These are phyloP conservation scores for Zoysia pacifica DNA, from an alignment of 176 grass and related monocot species.

Conservation along the genomic window DNA sequence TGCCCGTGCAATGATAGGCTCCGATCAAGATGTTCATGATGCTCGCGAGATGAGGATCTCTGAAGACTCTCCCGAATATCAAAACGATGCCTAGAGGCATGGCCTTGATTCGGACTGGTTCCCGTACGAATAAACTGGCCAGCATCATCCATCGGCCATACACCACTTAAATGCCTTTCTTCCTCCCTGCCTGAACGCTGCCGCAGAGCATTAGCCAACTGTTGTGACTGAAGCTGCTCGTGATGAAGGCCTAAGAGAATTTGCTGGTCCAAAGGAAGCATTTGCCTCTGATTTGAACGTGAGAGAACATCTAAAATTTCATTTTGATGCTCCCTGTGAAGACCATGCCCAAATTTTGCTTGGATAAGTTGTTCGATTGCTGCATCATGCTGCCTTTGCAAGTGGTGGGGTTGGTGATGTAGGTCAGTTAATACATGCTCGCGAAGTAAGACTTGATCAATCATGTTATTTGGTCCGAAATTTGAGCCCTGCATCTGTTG, in stretches of 20 bases:
- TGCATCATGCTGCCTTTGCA: constrained; percentile 78
- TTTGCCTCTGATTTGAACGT: constrained; percentile 76
- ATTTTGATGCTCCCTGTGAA: constrained; percentile 63
- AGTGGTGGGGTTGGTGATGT: constrained; percentile 70
- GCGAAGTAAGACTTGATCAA: constrained; percentile 62
- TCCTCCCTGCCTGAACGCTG: constrained; percentile 75
- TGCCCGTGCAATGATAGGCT: constrained; percentile 69
- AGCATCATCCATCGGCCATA: constrained; percentile 69
- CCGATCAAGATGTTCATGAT: constrained; percentile 60
- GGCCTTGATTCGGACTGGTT: constrained; percentile 61
- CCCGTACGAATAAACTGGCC: constrained; percentile 65
- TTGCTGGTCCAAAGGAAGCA: constrained; percentile 87
- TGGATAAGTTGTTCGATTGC: constrained; percentile 90
- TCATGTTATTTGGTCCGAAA: constrained; percentile 63
- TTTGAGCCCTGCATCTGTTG: constrained; percentile 54
- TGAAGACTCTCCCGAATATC: constrained; percentile 68
- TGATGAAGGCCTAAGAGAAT: constrained; percentile 84
- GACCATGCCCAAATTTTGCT: constrained; percentile 73
- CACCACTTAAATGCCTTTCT: constrained; percentile 74
- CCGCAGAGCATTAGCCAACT: constrained; percentile 65
- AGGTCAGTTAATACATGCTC: constrained; percentile 80
- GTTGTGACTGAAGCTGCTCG: constrained; percentile 83
- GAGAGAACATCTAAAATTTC: constrained; percentile 66
- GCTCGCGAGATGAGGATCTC: constrained; percentile 53
- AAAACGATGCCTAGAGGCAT: constrained; percentile 58